These are phyloP conservation scores for Sphagnum fallax DNA, from an alignment of 228 moss, liverwort and hornwort genomes.

Conservation along the genomic window DNA sequence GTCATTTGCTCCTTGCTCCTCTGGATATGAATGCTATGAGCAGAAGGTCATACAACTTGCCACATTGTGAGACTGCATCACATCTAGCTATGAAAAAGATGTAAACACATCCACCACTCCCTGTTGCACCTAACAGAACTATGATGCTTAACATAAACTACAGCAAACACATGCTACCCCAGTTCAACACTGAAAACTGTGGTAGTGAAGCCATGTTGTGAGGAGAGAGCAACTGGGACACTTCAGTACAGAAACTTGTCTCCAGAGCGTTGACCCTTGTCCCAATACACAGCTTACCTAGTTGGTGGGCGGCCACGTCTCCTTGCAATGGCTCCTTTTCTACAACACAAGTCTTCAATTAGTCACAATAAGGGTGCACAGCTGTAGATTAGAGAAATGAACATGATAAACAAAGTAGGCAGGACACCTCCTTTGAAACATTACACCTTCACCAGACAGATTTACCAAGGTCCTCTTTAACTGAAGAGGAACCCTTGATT, in stretches of 20 bases:
- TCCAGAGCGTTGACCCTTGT: slow-evolving; percentile 39
- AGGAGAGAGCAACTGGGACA: slow-evolving; percentile 22
- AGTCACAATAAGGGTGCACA: no score
- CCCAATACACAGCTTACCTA: slow-evolving; percentile 27
- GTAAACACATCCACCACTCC: slow-evolving; percentile 45
- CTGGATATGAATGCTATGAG: no score
- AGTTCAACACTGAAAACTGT: slow-evolving; percentile 50
- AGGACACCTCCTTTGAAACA: no score
- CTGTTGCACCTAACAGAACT: slow-evolving; percentile 37
- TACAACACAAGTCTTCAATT: slow-evolving; percentile 10
- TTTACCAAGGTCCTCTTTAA: no score
- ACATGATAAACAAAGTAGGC: no score
- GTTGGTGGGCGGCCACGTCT: slow-evolving; percentile 55
- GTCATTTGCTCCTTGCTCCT: no score
- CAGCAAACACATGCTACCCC: slow-evolving; percentile 28
- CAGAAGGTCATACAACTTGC: no score
- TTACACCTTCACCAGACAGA: no score
- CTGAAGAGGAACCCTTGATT: no score
- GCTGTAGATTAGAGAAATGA: no score
- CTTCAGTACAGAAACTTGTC: slow-evolving; percentile 58
- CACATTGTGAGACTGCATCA: no score
- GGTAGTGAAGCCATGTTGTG: slow-evolving; percentile 33
- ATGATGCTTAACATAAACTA: slow-evolving; percentile 28
- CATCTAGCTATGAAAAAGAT: background rate
- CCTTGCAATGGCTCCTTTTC: slow-evolving; percentile 45